Evolutionary conservation across 495 filamentous ascomycete species (phyloP), one percentile per base, ranked within the genome.

Genomic region (Tuber umbilicatum): DNA sequence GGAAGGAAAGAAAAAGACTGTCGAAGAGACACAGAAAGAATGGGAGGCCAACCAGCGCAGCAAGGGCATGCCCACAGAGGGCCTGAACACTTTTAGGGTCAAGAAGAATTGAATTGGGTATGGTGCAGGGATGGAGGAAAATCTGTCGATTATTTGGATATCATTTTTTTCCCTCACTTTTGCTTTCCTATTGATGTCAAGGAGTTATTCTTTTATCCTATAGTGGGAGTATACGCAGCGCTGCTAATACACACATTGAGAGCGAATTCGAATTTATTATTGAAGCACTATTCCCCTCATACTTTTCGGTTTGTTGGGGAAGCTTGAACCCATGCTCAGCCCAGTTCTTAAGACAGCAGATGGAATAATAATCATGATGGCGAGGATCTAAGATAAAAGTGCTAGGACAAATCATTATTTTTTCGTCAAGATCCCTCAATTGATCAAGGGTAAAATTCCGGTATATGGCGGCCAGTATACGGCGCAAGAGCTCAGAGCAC

Each of bases 51-150:
- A 74, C 17, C 73, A 74, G 69, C 71, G 74, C 17, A 79, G 72
- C 37, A 79, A 79, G n/a, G 77, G 77, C 23, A 79, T 79, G 77
- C 77, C 77, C 38, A 79, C 60, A 16, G 50, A 78, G 45, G 77
- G 77, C 0, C 41, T 79, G 31, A 79, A 79, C 45, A 79, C 69
- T 10, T 79, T 78, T 31, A 78, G 77, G 45, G 64, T 79, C 17
- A 79, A 78, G 40, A 79, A 78, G 23, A 70, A 79, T 17, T 64
- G 55, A 64, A 64, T 64, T 27, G 55, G 55, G 27, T 5, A 35
- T 35, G 55, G 19, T 35, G n/a, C 55, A 31, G 14, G 5, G 55
- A 64, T 35, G 55, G 55, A 17, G 12, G 55, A 64, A 64, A 35
- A 17, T 14, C 35, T 27, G 27, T 64, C 55, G 55, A 64, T 35